A percentile compares a stretch with the other conserved stretches of the same genome.
Evolutionary conservation across 2,329 filamentous ascomycete genomes (phyloP).

Genomic region (Microdochium trichocladiopsis): DNA sequence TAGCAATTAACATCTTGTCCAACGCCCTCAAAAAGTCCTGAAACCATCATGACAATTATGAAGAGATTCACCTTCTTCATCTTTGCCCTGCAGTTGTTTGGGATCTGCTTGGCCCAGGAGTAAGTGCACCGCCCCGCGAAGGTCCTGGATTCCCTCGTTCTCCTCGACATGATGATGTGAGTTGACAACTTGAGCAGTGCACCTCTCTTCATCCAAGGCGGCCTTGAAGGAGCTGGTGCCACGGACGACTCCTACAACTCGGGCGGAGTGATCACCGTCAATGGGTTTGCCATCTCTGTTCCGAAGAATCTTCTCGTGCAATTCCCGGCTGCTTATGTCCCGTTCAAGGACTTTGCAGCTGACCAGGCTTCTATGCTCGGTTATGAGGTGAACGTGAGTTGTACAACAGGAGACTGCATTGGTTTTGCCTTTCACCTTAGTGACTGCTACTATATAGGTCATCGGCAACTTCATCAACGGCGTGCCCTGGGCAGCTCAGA

Average conservation of each 20-base stretch:
- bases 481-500: slow-evolving; percentile 21
- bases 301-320: slow-evolving; percentile 42
- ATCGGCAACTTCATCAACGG: slow-evolving; percentile 27
- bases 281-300: slow-evolving; percentile 34
- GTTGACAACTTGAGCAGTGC: slow-evolving; percentile 3
- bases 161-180: not conserved
- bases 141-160: not conserved
- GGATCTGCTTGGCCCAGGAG: not conserved
- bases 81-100: not conserved
- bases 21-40: too few species aligned
- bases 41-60: not conserved
- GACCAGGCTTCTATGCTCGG: slow-evolving; percentile 21
- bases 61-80: not conserved
- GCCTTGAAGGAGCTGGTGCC: slow-evolving; percentile 21
- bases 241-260: slow-evolving; percentile 30
- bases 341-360: slow-evolving; percentile 29
- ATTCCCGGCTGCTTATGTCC: slow-evolving; percentile 37
- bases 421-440: not conserved
- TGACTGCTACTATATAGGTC: slow-evolving; percentile 13
- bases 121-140: not conserved
- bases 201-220: slow-evolving; percentile 24
- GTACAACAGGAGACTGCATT: not conserved
- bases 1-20: too few species aligned
- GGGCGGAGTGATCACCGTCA: slow-evolving; percentile 36
- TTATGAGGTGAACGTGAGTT: slow-evolving; percentile 24